These are phyloP conservation scores for Saccharomycopsis sp. DNA, from an alignment of 805 yeast genomes.

Conservation along the genomic window DNA sequence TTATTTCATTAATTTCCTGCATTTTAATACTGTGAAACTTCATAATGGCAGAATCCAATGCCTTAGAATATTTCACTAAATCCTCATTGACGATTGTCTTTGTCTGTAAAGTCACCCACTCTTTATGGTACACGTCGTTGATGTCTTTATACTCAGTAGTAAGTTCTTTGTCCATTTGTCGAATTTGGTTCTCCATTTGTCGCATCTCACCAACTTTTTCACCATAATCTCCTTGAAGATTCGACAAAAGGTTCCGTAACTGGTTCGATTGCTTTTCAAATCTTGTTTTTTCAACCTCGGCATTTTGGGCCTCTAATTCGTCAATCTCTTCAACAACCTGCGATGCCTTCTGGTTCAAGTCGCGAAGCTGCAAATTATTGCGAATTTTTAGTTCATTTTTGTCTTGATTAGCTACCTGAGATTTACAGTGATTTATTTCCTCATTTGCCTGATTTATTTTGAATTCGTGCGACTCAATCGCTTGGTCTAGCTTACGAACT, in stretches of 20 bases:
- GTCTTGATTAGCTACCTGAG: slow-evolving; percentile 17
- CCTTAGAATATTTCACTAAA: slow-evolving; percentile 71
- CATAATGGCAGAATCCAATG: slow-evolving; percentile 91
- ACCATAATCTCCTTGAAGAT: slow-evolving; percentile 58
- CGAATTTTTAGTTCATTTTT: slow-evolving; percentile 14
- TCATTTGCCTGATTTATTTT: slow-evolving; percentile 6
- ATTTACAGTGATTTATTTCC: slow-evolving; percentile 6
- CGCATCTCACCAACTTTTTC: slow-evolving; percentile 79
- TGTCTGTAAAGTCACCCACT: slow-evolving; percentile 72
- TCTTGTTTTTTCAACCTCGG: slow-evolving; percentile 56
- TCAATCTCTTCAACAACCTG: slow-evolving; percentile 28
- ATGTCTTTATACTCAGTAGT: slow-evolving; percentile 65
- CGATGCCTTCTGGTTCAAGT: slow-evolving; percentile 21
- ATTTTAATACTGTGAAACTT: slow-evolving; percentile 83
- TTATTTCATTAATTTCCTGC: slow-evolving; percentile 82
- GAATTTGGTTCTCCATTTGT: slow-evolving; percentile 71
- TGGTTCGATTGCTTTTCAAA: slow-evolving; percentile 52
- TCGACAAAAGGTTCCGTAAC: slow-evolving; percentile 41
- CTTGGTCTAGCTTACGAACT: neutral
- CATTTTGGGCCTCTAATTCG: slow-evolving; percentile 46
- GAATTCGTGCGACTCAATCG: neutral
- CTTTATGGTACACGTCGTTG: slow-evolving; percentile 54
- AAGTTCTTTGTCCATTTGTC: slow-evolving; percentile 50
- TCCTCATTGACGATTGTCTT: slow-evolving; percentile 74
- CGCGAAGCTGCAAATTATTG: slow-evolving; percentile 20